Base-by-base conservation (phyloP, 2,329 filamentous ascomycete genomes). In the Stagonosporopsis rhizophila region DNA sequence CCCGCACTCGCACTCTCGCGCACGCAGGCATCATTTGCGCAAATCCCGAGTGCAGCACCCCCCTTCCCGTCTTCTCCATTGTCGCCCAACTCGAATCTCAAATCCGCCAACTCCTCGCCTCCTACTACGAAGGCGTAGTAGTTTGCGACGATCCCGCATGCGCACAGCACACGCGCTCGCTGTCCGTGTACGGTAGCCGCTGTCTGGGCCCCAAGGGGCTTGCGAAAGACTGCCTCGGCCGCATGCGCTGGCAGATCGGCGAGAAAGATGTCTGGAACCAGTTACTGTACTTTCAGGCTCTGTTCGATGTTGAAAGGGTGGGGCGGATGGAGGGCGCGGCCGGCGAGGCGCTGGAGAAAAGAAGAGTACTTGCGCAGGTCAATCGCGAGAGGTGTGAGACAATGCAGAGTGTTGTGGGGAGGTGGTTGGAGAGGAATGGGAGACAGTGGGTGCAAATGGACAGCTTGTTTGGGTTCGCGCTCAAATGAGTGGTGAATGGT, bases 181-280 rank as follows among this genome's bases (percentile, higher is more conserved):
- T 98, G 82, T 91, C 87, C 67, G 95, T 99, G 35, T 96, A 96
- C 74, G 95, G 95, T 41, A 87, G 89, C 58, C 87, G 92, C 45
- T 99, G 95, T 74, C 82, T 98, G 6, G 95, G 95, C 0, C 91
- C 94, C 15, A 89, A 88, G 65, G 92, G 93, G 1, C 87, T 95
- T 3, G 94, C 90, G 0, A 85, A 88, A 52, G 93, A 92, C 52
- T 99, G 95, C 74, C 80, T 88, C 4, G 95, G 95, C 19, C 86
- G 86, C 45, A 98, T 99, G 93, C 81, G 85, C 20, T 97, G 93
- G 74, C 92, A 96, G 78, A 89, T 91, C 70, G 83, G 85, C 0
- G 95, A 98, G 79, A 94, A 95, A 78, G 89, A 89, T 69, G 84
- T 98, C 56, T 98, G 97, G 79, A 98, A 96, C 75, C 95, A 99